A percentile compares a stretch with the other conserved stretches of the same genome.
These are phyloP conservation scores for Quercus phellos DNA, from an alignment of 331 rosid species.

Conservation along the genomic window DNA sequence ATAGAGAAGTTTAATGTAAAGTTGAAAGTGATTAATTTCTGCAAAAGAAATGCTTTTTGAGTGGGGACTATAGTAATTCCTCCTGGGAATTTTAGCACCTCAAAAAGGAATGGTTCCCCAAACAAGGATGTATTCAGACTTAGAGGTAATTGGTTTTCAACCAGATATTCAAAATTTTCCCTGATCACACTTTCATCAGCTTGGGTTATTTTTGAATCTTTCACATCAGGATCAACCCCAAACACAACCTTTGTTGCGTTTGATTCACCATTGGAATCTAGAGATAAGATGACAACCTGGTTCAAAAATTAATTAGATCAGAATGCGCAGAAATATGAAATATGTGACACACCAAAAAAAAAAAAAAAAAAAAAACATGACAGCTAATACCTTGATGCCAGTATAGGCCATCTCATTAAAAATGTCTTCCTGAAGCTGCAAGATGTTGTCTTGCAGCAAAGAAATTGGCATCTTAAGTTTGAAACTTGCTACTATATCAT, in stretches of 20 bases:
- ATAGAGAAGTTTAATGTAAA: conserved; percentile 77
- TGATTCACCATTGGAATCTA: conserved; percentile 39
- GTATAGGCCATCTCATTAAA: conserved; percentile 51
- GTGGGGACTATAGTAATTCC: conserved; percentile 71
- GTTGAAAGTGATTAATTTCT: conserved; percentile 51
- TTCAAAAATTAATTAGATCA: conserved; percentile 25
- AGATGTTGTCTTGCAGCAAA: conserved; percentile 53
- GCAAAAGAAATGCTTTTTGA: conserved; percentile 75
- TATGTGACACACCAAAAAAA: background rate
- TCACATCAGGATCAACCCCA: conserved; percentile 49
- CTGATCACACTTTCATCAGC: conserved; percentile 53
- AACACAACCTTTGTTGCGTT: conserved; percentile 67
- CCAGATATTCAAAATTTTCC: conserved; percentile 38
- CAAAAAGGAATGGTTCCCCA: conserved; percentile 51
- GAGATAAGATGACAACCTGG: conserved; percentile 65
- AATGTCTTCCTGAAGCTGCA: conserved; percentile 56
- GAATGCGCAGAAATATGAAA: conserved; percentile 2
- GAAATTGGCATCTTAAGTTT: conserved; percentile 43
- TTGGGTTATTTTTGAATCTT: conserved; percentile 37
- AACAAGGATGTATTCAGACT: conserved; percentile 56
- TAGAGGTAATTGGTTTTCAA: conserved; percentile 34
- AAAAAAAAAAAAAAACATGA: background rate
- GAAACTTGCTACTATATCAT: conserved; percentile 78
- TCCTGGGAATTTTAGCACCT: conserved; percentile 75
- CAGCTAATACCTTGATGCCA: conserved; percentile 47